Evolutionary conservation across 495 filamentous ascomycete species (phyloP).

Genomic region (Neurospora tetrasperma): DNA sequence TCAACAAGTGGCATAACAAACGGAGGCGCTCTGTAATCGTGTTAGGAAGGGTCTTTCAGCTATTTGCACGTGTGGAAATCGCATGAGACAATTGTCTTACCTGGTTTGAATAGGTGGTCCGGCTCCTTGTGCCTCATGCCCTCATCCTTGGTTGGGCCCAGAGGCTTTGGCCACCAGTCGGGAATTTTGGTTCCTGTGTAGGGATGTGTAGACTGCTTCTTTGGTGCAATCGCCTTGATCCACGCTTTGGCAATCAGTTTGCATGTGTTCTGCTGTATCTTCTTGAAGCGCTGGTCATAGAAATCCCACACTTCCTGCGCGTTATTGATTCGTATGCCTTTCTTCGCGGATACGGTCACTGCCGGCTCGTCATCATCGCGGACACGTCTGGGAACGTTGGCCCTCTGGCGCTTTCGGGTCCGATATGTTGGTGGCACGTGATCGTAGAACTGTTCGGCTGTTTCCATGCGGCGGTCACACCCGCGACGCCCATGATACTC

Average conservation of each 20-base stretch:
- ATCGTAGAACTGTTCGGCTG: constrained; percentile 4
- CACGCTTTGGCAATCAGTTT: constrained; percentile 69
- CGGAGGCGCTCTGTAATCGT: constrained; percentile 45
- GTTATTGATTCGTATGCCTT: constrained; percentile 45
- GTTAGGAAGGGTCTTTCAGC: background rate
- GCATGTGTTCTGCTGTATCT: constrained; percentile 63
- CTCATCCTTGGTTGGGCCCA: constrained; percentile 25
- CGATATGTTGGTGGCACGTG: constrained; percentile 7
- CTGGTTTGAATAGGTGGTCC: constrained; percentile 68
- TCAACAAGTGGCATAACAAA: constrained; percentile 53
- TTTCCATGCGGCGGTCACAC: constrained; percentile 9
- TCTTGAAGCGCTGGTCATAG: constrained; percentile 53
- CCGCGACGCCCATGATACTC: constrained; percentile 4
- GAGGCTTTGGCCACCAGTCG: constrained; percentile 70
- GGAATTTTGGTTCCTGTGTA: constrained; percentile 67
- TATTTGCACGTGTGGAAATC: background rate
- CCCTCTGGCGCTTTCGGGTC: constrained; percentile 27
- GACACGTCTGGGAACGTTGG: constrained; percentile 15
- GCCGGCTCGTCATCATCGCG: constrained; percentile 20
- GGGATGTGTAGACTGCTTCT: constrained; percentile 75
- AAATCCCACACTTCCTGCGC: constrained; percentile 47
- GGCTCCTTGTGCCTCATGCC: constrained; percentile 65
- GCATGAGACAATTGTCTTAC: constrained; percentile 31
- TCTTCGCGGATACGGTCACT: constrained; percentile 15
- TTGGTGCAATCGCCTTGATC: constrained; percentile 73